Evolutionary conservation across 75 land plant genomes (phyloP), one percentile per base, ranked within the genome.

Genomic region (Sequoiadendron giganteum): DNA sequence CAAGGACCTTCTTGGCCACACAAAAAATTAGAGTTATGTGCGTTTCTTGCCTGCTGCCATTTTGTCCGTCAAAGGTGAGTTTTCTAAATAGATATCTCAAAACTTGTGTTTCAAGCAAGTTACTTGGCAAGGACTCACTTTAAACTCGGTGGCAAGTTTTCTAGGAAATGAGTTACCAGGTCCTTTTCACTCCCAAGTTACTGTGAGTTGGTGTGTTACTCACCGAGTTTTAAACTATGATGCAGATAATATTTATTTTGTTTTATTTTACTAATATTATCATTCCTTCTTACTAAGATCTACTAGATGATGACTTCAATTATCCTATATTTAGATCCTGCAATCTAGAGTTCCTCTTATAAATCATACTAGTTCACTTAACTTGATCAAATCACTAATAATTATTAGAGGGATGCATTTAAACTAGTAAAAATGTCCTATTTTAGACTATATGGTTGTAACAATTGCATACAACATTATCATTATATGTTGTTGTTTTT

Each of bases 391-490:
- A 72, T 72, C 14, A 11, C 38, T 72, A 30, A 32, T 72, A 32
- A n/a, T 72, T 72, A 11, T 32, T 72, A 32, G 30, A 10, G 84
- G n/a, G 49, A 45, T 81, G 49, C 18, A 81, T 28, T 43, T 45
- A 42, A 48, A 48, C 13, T 10, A 10, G 52, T 48, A 48, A 25
- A 81, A 10, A 42, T 81, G 3, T 42, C 48, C 32, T 81, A 42
- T 81, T 81, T 81, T 72, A 72, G 30, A 36, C 76, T 72, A 72
- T 72, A 72, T 72, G 68, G 68, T 61, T 61, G 68, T 61, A 61
- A 19, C 68, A 21, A 72, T 19, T 30, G 6, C 36, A 72, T 72
- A 72, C 36, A 72, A 1, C 32, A 72, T 32, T 72, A 32, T 32
- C 21, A 21, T 30, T 10, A 11, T 70, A 1, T 70, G 76, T 10